Conservation (phyloP, 768 basidiomycete species). For the Crepidotus variabilis region DNA sequence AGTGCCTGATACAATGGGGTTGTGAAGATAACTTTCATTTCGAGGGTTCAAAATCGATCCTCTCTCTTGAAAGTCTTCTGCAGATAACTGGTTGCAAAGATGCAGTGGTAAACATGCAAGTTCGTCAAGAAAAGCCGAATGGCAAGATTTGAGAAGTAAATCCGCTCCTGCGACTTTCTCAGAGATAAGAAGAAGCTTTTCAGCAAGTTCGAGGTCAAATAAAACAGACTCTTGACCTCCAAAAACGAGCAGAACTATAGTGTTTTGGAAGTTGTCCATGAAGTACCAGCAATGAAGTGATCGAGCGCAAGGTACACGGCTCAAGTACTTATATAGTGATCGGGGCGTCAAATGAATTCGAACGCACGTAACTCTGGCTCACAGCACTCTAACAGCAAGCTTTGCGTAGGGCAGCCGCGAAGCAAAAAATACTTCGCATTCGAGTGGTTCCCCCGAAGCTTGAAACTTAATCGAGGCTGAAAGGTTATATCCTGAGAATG, state of each 20-base stretch:
- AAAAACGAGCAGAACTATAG: constrained; percentile 45
- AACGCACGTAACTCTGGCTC: not conserved
- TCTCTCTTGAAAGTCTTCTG: constrained; percentile 39
- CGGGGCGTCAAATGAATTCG: not conserved
- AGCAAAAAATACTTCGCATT: no score
- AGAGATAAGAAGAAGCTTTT: constrained; percentile 27
- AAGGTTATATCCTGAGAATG: no score
- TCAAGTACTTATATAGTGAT: not conserved
- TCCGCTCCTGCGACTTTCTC: constrained; percentile 36
- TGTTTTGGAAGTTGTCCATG: constrained; percentile 2
- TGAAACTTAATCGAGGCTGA: no score
- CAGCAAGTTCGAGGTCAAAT: constrained; percentile 27
- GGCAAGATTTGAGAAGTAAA: constrained; percentile 47
- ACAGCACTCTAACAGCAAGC: no score
- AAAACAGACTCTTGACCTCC: constrained; percentile 50
- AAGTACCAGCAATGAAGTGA: not conserved
- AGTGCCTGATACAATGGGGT: constrained; percentile 47
- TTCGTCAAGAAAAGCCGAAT: constrained; percentile 46
- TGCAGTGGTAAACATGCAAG: constrained; percentile 38
- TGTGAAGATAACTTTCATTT: constrained; percentile 30
- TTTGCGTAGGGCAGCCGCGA: no score
- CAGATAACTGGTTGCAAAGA: constrained; percentile 35
- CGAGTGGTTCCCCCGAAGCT: no score
- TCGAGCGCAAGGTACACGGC: not conserved
- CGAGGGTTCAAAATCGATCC: constrained; percentile 35